A percentile compares a stretch with the other conserved stretches of the same genome.
Evolutionary conservation across 805 yeast genomes (phyloP).

Genomic region (Kazachstania africana): DNA sequence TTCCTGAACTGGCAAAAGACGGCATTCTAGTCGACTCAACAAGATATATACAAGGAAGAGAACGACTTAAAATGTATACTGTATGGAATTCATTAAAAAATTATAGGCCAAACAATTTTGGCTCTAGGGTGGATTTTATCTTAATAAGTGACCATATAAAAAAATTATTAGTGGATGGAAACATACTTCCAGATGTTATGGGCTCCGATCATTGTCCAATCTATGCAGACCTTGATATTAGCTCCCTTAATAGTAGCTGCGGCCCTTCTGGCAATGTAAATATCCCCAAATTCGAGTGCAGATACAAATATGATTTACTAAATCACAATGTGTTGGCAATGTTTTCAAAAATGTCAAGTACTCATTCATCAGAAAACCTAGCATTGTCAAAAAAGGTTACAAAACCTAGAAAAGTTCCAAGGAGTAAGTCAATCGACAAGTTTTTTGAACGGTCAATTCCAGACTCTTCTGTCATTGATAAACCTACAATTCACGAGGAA

Average conservation of each 20-base stretch:
- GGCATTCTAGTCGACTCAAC: slow-evolving; percentile 48
- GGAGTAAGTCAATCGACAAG: too few relatives aligned
- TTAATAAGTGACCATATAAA: slow-evolving; percentile 35
- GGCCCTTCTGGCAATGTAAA: background rate
- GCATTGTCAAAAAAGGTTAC: too few relatives aligned
- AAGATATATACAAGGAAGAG: slow-evolving; percentile 42
- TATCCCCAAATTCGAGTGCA: slow-evolving; percentile 42
- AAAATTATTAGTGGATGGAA: slow-evolving; percentile 26
- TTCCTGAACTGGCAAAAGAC: slow-evolving; percentile 23
- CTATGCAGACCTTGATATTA: slow-evolving; percentile 44
- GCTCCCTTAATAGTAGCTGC: slow-evolving; percentile 7
- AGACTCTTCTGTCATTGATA: background rate
- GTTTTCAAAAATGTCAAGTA: slow-evolving; percentile 18
- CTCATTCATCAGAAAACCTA: too few relatives aligned
- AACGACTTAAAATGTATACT: slow-evolving; percentile 57
- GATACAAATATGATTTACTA: slow-evolving; percentile 32
- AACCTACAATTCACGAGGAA: background rate
- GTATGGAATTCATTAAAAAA: slow-evolving; percentile 83
- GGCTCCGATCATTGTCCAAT: slow-evolving; percentile 97
- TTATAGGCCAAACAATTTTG: slow-evolving; percentile 70
- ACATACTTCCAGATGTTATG: slow-evolving; percentile 53
- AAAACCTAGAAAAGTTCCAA: too few relatives aligned
- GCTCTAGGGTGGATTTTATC: slow-evolving; percentile 79
- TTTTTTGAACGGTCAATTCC: background rate
- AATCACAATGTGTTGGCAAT: slow-evolving; percentile 26